Evolutionary conservation across 106 monocot species (phyloP), one percentile per base, ranked within the genome.

Genomic region (Posidonia australis): DNA sequence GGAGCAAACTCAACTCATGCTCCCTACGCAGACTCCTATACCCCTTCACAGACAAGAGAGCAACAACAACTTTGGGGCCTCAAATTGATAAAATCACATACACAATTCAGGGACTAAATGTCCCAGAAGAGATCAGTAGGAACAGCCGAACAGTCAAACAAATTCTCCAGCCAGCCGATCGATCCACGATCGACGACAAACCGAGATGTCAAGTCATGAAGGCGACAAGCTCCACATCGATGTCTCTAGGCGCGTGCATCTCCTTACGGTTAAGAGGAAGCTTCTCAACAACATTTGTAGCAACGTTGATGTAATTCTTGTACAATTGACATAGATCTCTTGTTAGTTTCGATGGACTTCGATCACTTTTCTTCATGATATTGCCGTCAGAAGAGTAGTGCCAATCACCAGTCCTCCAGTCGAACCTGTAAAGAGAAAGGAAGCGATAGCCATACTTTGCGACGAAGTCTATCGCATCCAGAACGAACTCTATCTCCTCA

Each of bases 361-460:
- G n/a, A 44, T 12, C 21, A 1, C n/a, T 1, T 10, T 22, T n/a
- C 17, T 4, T 43, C 9, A 1, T 22, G 5, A 5, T 18, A 5
- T n/a, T 26, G 7, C 3, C 17, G n/a, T 2, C 19, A 18, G 0
- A 0, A 41, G 16, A n/a, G 43, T 13, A 67, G 46, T 5, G 13
- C 84, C 84, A 88, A 21, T 73, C 54, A 20, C 84, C 88, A 3
- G 76, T 84, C 48, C n/a, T 68, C 81, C 84, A 88, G 45, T 84
- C 78, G 57, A 84, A 81, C 10, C n/a, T 46, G 67, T 88, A 88
- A 47, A 84, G 74, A 9, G 76, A 54, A 22, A 84, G 84, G 47
- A 88, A 84, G 2, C 73, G 73, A 56, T 72, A 71, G 6, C 88
- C 84, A 6, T 77, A 46, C 10, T 32, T 13, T 0, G 84, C 81